Base-by-base conservation (phyloP, 805 yeast species). In the Danielia oregonensis region DNA sequence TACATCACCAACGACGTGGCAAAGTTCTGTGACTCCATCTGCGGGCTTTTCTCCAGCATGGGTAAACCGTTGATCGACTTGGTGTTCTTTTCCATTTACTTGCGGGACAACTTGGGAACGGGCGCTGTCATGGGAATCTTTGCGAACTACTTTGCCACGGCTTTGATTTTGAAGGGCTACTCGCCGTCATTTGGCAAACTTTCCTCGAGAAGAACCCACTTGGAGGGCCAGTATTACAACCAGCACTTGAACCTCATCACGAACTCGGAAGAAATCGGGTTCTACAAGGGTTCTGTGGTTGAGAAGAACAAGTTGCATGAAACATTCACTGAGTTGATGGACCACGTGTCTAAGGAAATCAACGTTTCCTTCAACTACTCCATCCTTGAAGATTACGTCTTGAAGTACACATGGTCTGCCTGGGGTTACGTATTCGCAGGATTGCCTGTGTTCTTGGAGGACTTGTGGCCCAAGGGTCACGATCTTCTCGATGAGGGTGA, bases 351-450 rank as follows among this genome's bases (percentile, higher is more conserved):
- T 29, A 64, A 65, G 35, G 76, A 79, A 37, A 76, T 79, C 46
- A 68, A 74, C 40, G 67, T 73, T 26, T 75, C 83, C 40, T 79
- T 85, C 36, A 61, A 71, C 8, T 89, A 87, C 57, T 81, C 79
- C 33, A 68, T 86, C 42, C 59, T 84, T 39, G 96, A 89, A 63
- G 94, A 87, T 54, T 86, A 87, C 52, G 77, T 88, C 30, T 72
- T 89, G 57, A 89, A 88, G 61, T 87, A 86, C 54, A 78, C 91
- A 9, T 89, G 97, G 97, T 87, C 96, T 3, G 96, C 94, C 0
- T 74, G 89, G 62, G 96, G 97, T n/a, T 88, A 87, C 55, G 60
- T 88, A 15, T 88, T 86, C 63, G 86, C 96, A 0, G 83, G 95
- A 1, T 72, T 89, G 43, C 97, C 97, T 2, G 89, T 89, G 12